A percentile compares a stretch with the other conserved stretches of the same genome.
Evolutionary conservation across 768 basidiomycete genomes (phyloP).

Genomic region (Mycena pura): DNA sequence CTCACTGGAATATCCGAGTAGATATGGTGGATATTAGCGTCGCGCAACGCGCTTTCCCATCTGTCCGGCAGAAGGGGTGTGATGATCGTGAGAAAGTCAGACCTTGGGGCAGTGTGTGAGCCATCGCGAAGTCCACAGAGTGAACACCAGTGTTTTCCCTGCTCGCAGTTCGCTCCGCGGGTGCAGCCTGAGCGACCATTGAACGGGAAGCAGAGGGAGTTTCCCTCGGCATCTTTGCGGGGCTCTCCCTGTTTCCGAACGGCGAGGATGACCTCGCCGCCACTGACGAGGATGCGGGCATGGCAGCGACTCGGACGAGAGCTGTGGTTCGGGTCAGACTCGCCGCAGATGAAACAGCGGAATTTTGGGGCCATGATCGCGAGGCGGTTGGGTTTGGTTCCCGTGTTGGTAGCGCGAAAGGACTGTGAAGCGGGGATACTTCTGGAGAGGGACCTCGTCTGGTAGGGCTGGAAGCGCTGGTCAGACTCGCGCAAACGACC

Average conservation of each 20-base stretch:
- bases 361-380: neutral
- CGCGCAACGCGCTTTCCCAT: constrained; percentile 23
- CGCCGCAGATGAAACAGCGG: constrained; percentile 24
- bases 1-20: constrained; percentile 31
- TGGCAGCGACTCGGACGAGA: neutral
- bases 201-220: constrained; percentile 22
- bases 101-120: constrained; percentile 15
- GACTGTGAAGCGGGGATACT: no score
- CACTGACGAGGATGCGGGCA: constrained; percentile 9
- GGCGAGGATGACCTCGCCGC: constrained; percentile 5
- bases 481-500: no score
- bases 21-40: constrained; percentile 14
- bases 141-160: constrained; percentile 23
- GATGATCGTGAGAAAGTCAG: constrained; percentile 28
- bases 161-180: neutral
- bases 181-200: constrained; percentile 21
- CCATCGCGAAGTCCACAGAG: constrained; percentile 20
- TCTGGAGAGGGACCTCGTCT: neutral
- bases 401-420: neutral
- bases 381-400: neutral
- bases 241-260: neutral
- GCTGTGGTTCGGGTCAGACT: constrained; percentile 3
- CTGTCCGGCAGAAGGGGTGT: constrained; percentile 31
- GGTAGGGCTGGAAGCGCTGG: neutral
- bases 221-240: constrained; percentile 8